A percentile compares a stretch with the other conserved stretches of the same genome.
Evolutionary conservation across 139 green algal species (phyloP).

Genomic region (Asterochloris sp.): DNA sequence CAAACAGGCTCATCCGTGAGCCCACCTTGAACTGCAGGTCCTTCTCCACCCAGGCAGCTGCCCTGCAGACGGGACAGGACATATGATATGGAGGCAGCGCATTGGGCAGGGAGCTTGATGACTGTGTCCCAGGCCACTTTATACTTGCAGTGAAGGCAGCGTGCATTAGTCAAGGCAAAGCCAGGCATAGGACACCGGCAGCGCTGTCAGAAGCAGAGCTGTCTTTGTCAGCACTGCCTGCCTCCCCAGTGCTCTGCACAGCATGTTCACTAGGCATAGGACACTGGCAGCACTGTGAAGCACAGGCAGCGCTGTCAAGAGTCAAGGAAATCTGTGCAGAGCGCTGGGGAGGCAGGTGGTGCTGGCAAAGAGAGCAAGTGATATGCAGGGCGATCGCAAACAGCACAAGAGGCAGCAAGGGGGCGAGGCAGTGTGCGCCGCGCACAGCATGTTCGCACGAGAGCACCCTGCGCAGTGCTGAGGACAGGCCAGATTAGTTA

Average conservation of each 20-base stretch:
- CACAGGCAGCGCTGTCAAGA: too few species aligned
- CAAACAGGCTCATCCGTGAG: conserved; percentile 39
- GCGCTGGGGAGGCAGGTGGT: too few species aligned
- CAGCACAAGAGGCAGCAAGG: not conserved
- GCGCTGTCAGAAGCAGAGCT: too few species aligned
- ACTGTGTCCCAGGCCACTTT: not conserved
- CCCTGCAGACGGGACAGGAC: conserved; percentile 43
- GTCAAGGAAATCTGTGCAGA: too few species aligned
- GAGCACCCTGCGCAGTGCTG: not conserved
- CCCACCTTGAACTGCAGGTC: not conserved
- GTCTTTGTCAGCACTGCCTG: too few species aligned
- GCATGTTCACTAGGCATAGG: too few species aligned
- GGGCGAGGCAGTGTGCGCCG: not conserved
- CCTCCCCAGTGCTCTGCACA: too few species aligned
- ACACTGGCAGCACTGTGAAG: too few species aligned
- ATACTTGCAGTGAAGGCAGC: not conserved
- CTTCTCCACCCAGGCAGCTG: not conserved
- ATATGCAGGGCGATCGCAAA: not conserved
- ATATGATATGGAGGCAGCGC: not conserved
- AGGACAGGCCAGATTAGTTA: not conserved
- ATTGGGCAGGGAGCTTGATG: not conserved
- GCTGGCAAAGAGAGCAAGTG: too few species aligned
- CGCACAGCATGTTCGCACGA: not conserved
- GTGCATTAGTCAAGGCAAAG: not conserved
- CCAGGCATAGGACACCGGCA: not conserved